Evolutionary conservation across 179 eudicot species (phyloP), one percentile per base, ranked within the genome.

Genomic region (Spinacia oleracea): DNA sequence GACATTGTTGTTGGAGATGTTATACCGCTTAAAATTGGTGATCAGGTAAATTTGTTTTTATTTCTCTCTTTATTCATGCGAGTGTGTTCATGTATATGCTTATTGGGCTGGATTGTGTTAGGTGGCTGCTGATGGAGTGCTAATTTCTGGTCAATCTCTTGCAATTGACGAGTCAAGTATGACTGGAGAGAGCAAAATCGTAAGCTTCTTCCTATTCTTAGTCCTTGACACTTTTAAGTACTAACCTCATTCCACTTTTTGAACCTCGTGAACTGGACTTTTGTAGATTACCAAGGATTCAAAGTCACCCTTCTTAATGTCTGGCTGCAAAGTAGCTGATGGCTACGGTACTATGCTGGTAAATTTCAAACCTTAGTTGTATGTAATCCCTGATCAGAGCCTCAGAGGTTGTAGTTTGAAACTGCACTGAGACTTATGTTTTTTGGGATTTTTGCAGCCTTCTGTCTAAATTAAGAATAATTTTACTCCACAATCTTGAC

Each of bases 131-230:
- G 98, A 95, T 87, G 97, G 98, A 72, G 86, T 95, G 80, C 77
- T 95, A 34, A 79, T 91, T 68, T 85, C 91, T 78, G 97, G 97
- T 72, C 97, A 95, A 8, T 89, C 94, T 35, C 94, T 95, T 77
- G 88, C 93, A 64, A 88, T 95, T 80, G 97, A 95, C 85, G 98
- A 93, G 80, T 93, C 98, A 20, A 95, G 97, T 85, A 93, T 95
- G 97, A 95, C 97, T 9, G 97, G 98, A 83, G 98, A 95, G 92
- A 93, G 97, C 87, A 93, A 91, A 79, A 93, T 91, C 81, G 98
- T 95, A 81, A 86, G 92, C 60, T 65, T 42, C 40, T 45, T 45
- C 12, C 12, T 45, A 6, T 45, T 68, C n/a, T n/a, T n/a, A n/a
- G n/a, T n/a, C n/a, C n/a, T n/a, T n/a, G n/a, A n/a, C n/a, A n/a